Evolutionary conservation across 768 basidiomycete genomes (phyloP).

Genomic region (Mycena pura): DNA sequence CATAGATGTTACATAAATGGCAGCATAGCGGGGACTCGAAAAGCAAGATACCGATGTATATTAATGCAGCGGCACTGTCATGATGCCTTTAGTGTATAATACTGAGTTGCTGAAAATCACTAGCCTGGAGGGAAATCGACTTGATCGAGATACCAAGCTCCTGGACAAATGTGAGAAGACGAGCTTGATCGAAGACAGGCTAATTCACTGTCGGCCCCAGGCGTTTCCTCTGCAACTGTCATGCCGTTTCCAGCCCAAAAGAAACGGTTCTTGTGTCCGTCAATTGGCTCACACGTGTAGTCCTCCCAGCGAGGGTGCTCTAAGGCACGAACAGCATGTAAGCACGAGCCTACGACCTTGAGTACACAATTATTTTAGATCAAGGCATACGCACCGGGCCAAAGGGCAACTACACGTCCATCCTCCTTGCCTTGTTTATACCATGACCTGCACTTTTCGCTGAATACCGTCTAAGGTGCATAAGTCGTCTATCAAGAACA

Average conservation of each 20-base stretch:
- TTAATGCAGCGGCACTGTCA: constrained; percentile 16
- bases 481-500: background rate
- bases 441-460: constrained; percentile 66
- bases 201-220: constrained; percentile 43
- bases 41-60: constrained; percentile 5
- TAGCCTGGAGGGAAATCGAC: constrained; percentile 55
- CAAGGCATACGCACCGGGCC: constrained; percentile 53
- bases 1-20: background rate
- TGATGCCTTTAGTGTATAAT: background rate
- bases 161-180: constrained; percentile 34
- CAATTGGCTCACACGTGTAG: constrained; percentile 56
- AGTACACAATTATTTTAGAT: background rate
- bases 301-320: constrained; percentile 71
- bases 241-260: constrained; percentile 70
- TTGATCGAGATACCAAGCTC: constrained; percentile 53
- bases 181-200: background rate
- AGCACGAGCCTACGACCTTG: constrained; percentile 49
- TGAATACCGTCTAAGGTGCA: constrained; percentile 57
- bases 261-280: constrained; percentile 53
- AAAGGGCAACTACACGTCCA: constrained; percentile 62
- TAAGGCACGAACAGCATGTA: constrained; percentile 57
- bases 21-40: constrained; percentile 4
- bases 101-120: background rate
- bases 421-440: constrained; percentile 67
- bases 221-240: constrained; percentile 56